phyloP scores from a whole-genome alignment of 441 rosid genomes.

The Geranium incanum region DNA sequence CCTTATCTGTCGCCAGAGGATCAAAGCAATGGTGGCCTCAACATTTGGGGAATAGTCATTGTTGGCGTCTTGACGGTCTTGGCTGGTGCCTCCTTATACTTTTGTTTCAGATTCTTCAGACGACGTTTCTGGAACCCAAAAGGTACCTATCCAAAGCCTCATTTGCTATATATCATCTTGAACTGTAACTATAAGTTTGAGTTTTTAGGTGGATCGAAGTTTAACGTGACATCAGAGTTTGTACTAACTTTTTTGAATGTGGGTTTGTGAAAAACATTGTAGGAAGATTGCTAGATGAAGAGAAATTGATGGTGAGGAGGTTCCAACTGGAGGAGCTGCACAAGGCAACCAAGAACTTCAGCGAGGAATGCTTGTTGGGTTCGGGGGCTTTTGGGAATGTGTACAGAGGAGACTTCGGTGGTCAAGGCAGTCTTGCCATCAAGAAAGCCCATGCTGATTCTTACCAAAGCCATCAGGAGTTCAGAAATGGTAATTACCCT shows the following conservation, averaged over 20 bases:
- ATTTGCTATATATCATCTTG: neutral
- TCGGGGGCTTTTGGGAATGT: constrained; percentile 52
- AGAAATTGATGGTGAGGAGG: constrained; percentile 32
- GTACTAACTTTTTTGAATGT: too few relatives aligned
- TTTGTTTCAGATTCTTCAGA: neutral
- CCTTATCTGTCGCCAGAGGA: too few relatives aligned
- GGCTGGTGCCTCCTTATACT: neutral
- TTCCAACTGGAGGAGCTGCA: constrained; percentile 37
- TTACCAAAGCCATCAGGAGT: constrained; percentile 48
- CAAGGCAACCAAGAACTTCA: constrained; percentile 43
- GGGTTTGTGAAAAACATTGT: neutral
- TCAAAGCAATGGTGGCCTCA: neutral
- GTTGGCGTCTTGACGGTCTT: neutral
- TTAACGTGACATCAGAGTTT: too few relatives aligned
- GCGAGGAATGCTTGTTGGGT: constrained; percentile 44
- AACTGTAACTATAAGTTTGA: too few relatives aligned
- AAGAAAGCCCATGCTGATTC: constrained; percentile 49
- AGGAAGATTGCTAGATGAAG: constrained; percentile 32
- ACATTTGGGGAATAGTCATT: neutral
- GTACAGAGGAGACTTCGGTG: constrained; percentile 39
- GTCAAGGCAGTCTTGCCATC: constrained; percentile 41
- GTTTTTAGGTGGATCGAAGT: too few relatives aligned
- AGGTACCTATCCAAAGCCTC: neutral
- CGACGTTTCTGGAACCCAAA: neutral
- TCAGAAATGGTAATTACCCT: constrained; percentile 44